Evolutionary conservation across 441 rosid genomes (phyloP).

Genomic region (Populus hybrid): DNA sequence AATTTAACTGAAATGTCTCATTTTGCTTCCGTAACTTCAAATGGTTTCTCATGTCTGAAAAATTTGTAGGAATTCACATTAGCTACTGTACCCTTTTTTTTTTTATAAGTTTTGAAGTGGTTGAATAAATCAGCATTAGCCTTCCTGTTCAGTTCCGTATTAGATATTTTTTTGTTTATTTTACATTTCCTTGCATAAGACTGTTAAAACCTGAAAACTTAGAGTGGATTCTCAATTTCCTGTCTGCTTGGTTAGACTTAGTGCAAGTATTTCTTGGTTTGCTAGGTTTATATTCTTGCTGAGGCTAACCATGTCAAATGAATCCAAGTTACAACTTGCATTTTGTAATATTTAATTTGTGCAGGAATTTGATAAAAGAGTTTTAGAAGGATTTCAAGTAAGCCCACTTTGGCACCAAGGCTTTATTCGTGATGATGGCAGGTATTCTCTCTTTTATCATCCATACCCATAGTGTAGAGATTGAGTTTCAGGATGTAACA

Average conservation of each 20-base stretch:
- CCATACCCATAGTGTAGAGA: not conserved
- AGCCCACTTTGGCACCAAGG: conserved; percentile 98
- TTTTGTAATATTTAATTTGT: conserved; percentile 3
- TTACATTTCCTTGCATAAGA: not conserved
- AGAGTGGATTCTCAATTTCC: not conserved
- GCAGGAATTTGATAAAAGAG: conserved; percentile 73
- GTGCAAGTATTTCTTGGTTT: not conserved
- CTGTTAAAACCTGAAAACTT: not conserved
- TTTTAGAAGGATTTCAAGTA: conserved; percentile 89
- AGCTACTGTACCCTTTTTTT: not conserved
- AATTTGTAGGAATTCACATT: not conserved
- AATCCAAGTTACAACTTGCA: not conserved
- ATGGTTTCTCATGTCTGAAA: not conserved
- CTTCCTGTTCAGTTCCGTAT: not conserved
- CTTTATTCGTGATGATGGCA: conserved; percentile 82
- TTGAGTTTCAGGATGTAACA: not conserved
- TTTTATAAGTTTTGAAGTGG: not conserved
- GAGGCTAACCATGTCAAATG: not conserved
- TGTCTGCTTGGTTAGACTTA: not conserved
- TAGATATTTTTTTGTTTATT: not conserved
- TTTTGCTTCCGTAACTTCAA: not conserved
- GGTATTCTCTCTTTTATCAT: conserved; percentile 38
- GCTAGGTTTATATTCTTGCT: not conserved
- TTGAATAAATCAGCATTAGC: not conserved
- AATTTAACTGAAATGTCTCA: not conserved